phyloP scores from a whole-genome alignment of 2,329 filamentous ascomycete species.

The Graphiopsis chlorocephala region DNA sequence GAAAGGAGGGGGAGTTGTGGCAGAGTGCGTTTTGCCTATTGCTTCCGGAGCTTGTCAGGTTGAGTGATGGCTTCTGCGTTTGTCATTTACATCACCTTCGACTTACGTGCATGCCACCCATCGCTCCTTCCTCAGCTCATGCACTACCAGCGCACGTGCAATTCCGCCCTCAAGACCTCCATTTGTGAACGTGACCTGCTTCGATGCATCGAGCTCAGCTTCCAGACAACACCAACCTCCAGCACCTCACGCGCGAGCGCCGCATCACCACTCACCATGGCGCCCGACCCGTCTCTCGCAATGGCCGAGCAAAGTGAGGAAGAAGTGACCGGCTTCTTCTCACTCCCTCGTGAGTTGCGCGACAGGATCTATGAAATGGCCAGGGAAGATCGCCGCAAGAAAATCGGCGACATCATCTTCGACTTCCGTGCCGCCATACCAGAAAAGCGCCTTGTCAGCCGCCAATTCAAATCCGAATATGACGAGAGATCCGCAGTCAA shows the following conservation, averaged over 20 bases:
- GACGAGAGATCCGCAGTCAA: background rate
- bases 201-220: background rate
- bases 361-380: conserved; percentile 16
- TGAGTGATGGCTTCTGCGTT: background rate
- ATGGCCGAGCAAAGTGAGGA: background rate
- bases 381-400: background rate
- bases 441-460: background rate
- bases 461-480: background rate
- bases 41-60: background rate
- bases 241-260: background rate
- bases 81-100: background rate
- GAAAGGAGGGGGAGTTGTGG: background rate
- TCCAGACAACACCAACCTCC: background rate
- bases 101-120: no score
- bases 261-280: background rate
- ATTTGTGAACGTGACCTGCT: no score
- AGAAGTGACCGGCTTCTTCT: conserved; percentile 9
- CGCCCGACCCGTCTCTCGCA: background rate
- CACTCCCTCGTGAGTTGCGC: conserved; percentile 17
- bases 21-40: background rate
- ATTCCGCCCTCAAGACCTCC: no score
- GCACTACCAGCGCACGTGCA: background rate
- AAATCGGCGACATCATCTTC: background rate
- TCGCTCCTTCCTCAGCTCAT: background rate
- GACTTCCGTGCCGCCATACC: background rate